These are phyloP conservation scores for Euphrasia confusa DNA, from an alignment of 257 asterid genomes.

Conservation along the genomic window DNA sequence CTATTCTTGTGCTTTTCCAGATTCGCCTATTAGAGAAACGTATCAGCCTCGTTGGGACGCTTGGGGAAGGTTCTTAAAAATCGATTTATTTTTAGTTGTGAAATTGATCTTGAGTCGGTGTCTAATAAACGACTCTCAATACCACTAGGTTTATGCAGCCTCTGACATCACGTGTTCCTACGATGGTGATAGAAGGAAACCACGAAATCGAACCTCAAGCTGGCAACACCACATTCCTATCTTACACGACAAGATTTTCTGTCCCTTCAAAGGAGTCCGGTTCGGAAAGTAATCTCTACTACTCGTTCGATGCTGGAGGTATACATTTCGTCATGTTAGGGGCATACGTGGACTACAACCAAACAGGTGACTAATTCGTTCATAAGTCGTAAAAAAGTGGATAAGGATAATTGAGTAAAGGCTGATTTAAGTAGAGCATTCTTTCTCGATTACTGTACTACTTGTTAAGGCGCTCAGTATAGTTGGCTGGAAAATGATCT, in stretches of 20 bases:
- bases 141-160: constrained; percentile 71
- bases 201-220: constrained; percentile 88
- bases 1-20: constrained; percentile 64
- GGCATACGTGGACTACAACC: constrained; percentile 69
- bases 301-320: constrained; percentile 84
- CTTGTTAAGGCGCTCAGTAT: constrained; percentile 51
- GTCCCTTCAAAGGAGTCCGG: constrained; percentile 81
- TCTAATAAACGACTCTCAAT: too few relatives aligned
- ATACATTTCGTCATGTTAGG: constrained; percentile 80
- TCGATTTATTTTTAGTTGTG: too few relatives aligned
- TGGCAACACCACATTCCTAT: constrained; percentile 40
- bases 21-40: constrained; percentile 72
- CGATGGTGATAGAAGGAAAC: constrained; percentile 93
- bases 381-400: neutral
- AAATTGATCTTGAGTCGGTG: too few relatives aligned
- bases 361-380: constrained; percentile 38
- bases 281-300: constrained; percentile 58
- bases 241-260: constrained; percentile 61
- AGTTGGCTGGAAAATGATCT: constrained; percentile 72
- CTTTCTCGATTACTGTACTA: too few relatives aligned
- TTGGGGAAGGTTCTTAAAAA: constrained; percentile 71
- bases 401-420: too few relatives aligned
- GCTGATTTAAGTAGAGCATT: too few relatives aligned
- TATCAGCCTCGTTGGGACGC: constrained; percentile 93
- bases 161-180: constrained; percentile 62